Conservation (phyloP, 192 early-diverging fungal genomes). For the Ambispora gerdemannii region DNA sequence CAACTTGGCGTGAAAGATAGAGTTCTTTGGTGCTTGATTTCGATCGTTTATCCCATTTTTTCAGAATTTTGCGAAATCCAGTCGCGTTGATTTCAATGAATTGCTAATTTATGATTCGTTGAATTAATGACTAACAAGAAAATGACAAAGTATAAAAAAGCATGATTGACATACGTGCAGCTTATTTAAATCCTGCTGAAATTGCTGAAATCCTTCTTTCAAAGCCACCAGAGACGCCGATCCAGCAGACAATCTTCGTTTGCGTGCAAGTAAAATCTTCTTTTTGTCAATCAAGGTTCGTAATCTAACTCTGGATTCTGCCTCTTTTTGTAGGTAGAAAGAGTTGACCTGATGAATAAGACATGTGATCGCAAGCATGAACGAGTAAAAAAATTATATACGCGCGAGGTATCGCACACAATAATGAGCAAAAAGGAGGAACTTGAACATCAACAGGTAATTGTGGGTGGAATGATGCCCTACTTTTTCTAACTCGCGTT, state of each 20-base stretch:
- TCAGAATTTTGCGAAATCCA: conserved; percentile 98
- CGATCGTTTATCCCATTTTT: conserved; percentile 99
- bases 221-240: conserved; percentile 68
- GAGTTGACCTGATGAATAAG: conserved; percentile 70
- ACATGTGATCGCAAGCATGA: conserved; percentile 3
- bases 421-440: background rate
- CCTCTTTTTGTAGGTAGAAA: conserved; percentile 97
- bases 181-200: conserved; percentile 91
- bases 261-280: conserved; percentile 53
- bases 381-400: background rate
- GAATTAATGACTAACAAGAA: background rate
- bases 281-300: conserved; percentile 81
- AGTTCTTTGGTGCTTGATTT: conserved; percentile 97
- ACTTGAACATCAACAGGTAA: background rate
- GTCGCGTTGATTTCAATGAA: conserved; percentile 96
- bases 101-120: conserved; percentile 56
- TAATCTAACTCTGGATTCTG: conserved; percentile 86
- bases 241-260: conserved; percentile 45
- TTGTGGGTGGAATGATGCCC: background rate
- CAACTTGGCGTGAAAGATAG: conserved; percentile 94
- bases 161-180: conserved; percentile 85
- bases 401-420: background rate
- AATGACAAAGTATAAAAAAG: background rate
- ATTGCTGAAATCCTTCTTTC: conserved; percentile 86
- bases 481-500: conserved; percentile 96